These are phyloP conservation scores for Ruellia speciosa DNA, from an alignment of 305 asterid species.

Conservation along the genomic window DNA sequence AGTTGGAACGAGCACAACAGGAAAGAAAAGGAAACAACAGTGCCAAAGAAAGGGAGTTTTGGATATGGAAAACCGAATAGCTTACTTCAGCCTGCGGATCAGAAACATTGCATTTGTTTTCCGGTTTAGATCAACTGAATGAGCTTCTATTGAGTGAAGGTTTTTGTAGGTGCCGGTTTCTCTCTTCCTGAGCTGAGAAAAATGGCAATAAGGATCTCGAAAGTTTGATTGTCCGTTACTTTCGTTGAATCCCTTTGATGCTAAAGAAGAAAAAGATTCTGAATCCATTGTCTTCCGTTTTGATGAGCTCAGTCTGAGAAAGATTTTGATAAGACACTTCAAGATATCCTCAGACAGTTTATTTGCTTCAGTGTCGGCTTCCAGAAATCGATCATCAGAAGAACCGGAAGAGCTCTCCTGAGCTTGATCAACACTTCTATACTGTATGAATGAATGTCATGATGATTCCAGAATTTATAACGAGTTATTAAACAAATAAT, in stretches of 20 bases:
- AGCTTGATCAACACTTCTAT: slow-evolving; percentile 50
- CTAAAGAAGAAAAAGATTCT: slow-evolving; percentile 36
- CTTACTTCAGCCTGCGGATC: slow-evolving; percentile 61
- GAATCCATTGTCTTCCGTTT: slow-evolving; percentile 52
- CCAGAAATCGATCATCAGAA: slow-evolving; percentile 39
- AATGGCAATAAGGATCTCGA: slow-evolving; percentile 47
- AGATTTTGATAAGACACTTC: slow-evolving; percentile 58
- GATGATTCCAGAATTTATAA: neutral
- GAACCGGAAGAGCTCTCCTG: slow-evolving; percentile 50
- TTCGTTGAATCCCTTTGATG: slow-evolving; percentile 23
- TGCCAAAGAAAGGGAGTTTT: neutral
- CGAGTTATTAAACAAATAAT: neutral
- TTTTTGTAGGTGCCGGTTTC: slow-evolving; percentile 49
- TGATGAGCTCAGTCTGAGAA: slow-evolving; percentile 50
- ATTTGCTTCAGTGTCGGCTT: slow-evolving; percentile 43
- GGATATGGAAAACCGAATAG: slow-evolving; percentile 7
- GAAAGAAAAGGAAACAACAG: neutral
- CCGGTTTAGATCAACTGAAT: slow-evolving; percentile 46
- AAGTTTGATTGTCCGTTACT: slow-evolving; percentile 28
- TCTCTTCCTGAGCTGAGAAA: slow-evolving; percentile 31
- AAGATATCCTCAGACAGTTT: slow-evolving; percentile 54
- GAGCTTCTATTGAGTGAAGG: slow-evolving; percentile 44
- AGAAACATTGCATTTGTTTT: slow-evolving; percentile 53
- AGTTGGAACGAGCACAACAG: neutral
- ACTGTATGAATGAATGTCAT: slow-evolving; percentile 30